A percentile compares a stretch with the other conserved stretches of the same genome.
Evolutionary conservation across 352 stramenopile species (phyloP).

Genomic region (Globisporangium parvum): DNA sequence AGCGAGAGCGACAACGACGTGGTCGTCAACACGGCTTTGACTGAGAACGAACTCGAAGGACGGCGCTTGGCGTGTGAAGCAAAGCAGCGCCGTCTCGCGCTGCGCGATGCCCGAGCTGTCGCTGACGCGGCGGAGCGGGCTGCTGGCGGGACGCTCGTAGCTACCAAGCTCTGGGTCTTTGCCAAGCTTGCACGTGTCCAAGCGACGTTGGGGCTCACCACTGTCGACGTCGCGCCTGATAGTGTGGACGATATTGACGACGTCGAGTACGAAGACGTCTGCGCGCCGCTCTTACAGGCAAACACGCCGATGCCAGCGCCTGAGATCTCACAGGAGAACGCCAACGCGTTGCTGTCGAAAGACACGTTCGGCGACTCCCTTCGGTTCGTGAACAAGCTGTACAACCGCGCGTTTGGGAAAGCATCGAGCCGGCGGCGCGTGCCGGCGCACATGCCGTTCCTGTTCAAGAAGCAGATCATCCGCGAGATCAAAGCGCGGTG

Average conservation of each 20-base stretch:
- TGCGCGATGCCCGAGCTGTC: constrained; percentile 16
- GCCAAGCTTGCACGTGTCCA: constrained; percentile 20
- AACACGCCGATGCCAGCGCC: constrained; percentile 1
- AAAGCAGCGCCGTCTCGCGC: constrained; percentile 40
- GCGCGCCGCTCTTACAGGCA: constrained; percentile 18
- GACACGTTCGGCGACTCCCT: constrained; percentile 92
- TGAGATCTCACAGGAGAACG: constrained; percentile 27
- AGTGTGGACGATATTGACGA: constrained; percentile 41
- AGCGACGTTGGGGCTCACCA: constrained; percentile 26
- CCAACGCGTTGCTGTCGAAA: constrained; percentile 59
- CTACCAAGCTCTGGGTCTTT: constrained; percentile 7
- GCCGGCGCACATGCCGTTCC: constrained; percentile 93
- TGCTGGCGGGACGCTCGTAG: constrained; percentile 11
- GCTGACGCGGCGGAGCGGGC: constrained; percentile 20
- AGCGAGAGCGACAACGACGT: constrained; percentile 1
- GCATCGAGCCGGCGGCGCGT: constrained; percentile 65
- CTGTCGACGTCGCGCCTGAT: constrained; percentile 26
- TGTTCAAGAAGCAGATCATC: constrained; percentile 87
- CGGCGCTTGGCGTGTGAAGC: constrained; percentile 60
- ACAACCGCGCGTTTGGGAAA: constrained; percentile 87
- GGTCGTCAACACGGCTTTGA: constrained; percentile 9
- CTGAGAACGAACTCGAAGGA: constrained; percentile 49
- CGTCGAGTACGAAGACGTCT: constrained; percentile 71
- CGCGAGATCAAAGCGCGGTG: constrained; percentile 87
- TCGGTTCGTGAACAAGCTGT: constrained; percentile 90